Conservation (phyloP, 1,284 basidiomycete genomes). For the Naganishia sp. region DNA sequence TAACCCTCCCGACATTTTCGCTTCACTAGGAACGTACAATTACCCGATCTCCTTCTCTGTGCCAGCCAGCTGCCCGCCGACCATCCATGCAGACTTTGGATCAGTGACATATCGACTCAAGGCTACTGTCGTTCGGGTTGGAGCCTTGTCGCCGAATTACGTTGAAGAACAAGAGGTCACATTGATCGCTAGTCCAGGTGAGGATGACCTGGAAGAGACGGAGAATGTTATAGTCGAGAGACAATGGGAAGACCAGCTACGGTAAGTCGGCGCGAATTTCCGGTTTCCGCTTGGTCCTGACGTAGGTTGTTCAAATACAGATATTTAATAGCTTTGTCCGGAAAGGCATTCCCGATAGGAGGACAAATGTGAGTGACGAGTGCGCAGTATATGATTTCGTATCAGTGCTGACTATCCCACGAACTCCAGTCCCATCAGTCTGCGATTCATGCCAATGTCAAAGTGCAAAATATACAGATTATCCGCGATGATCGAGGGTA, state of each 20-base stretch:
- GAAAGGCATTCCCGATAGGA: constrained; percentile 79
- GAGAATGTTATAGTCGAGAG: constrained; percentile 84
- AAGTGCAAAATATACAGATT: constrained; percentile 83
- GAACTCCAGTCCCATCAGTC: constrained; percentile 63
- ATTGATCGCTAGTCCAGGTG: constrained; percentile 73
- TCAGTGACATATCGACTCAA: constrained; percentile 77
- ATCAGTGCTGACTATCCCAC: background rate
- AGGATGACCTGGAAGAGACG: constrained; percentile 74
- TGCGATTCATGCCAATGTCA: constrained; percentile 79
- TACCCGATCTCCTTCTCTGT: constrained; percentile 91
- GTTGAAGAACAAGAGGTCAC: constrained; percentile 70
- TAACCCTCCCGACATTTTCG: no score
- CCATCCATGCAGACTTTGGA: constrained; percentile 75
- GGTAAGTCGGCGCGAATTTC: constrained; percentile 58
- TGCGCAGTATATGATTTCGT: background rate
- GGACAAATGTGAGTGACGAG: constrained; percentile 61
- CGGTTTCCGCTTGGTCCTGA: background rate
- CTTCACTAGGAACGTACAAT: constrained; percentile 74
- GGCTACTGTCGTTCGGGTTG: constrained; percentile 79
- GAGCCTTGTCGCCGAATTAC: constrained; percentile 75
- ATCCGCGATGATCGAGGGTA: constrained; percentile 79
- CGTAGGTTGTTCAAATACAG: constrained; percentile 1
- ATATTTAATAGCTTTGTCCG: constrained; percentile 71
- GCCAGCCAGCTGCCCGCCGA: constrained; percentile 77
- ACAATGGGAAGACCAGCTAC: constrained; percentile 88